Evolutionary conservation across 2,329 filamentous ascomycete species (phyloP), one percentile per base, ranked within the genome.

Genomic region (Fusarium verticillioides): DNA sequence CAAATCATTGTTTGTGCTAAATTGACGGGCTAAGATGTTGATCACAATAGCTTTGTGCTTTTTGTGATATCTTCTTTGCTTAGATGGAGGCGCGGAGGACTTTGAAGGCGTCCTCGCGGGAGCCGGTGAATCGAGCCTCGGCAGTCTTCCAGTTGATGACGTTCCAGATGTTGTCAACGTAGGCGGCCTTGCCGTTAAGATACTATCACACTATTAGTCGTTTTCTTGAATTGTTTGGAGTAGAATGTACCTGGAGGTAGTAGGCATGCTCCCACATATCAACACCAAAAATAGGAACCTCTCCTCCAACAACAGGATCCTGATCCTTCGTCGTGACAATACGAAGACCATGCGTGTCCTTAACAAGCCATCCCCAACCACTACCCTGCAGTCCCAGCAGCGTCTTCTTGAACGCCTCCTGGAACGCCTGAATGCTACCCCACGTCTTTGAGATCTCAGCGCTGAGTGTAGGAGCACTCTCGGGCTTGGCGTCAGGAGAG

Each of bases 241-340:
- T 44, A 19, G 8, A n/a, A 43, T 84, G 73, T 69, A 91, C 90
- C 86, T 94, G 94, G 23, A 97, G 84, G 79, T 97, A 97, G 80
- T 97, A 97, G 2, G 94, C 94, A 84, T 97, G 94, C 84, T 97
- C 94, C 94, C 94, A 97, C 90, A 97, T 96, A 81, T 97, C 94
- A 5, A 97, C 87, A 0, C 94, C 94, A 46, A 95, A 86, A 26
- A 97, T 84, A 13, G 92, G 92, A n/a, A 89, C 87, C 73, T 91
- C 88, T 9, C 88, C 87, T 21, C 85, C 77, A 18, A 92, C 88
- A 9, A 94, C 88, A 2, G 92, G 91, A 79, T 97, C 94, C 84
- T 97, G 94, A 80, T 97, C 94, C 81, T 94, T 94, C n/a, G 93
- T 95, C 0, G 92, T 94, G 13, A 92, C 86, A 73, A 97, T 93